Evolutionary conservation across 495 filamentous ascomycete genomes (phyloP), one percentile per base, ranked within the genome.

Genomic region (Penicillium samsonianum): DNA sequence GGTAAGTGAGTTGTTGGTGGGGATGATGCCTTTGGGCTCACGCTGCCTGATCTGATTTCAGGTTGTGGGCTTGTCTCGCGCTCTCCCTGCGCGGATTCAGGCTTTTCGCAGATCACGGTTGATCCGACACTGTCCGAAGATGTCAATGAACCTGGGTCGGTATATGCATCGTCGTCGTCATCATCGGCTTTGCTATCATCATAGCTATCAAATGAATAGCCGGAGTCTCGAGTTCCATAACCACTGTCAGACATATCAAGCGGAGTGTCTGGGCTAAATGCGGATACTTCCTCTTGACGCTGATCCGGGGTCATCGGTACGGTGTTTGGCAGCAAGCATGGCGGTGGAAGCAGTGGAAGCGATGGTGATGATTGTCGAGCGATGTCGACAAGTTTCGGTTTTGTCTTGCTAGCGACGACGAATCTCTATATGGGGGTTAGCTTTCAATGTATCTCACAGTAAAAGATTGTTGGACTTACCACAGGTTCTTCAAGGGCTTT

Each of bases 251-350:
- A 72, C 58, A 72, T 67, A 20, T 75, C 69, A 1, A 73, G 51
- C 7, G 76, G 76, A 0, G 76, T 79, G 31, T 79, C 76, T 25
- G 76, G 76, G 35, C 76, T 79, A 45, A 79, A 79, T 14, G 73
- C 76, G 16, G 76, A 79, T 28, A 79, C 64, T 55, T 79, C 76
- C 23, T 73, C 71, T 30, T 73, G 70, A 5, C 65, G 63, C 23
- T 72, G 72, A 56, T 77, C 73, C 8, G 76, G 74, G 1, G 76
- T 79, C 22, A 69, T 72, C 4, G 73, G 69, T 19, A 66, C 53
- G 9, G 57, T 47, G 26, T 64, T 67, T 19, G 63, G 65, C 3
- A 58, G 60, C 35, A 68, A 59, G 6, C 66, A 63, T 17, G 68
- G 67, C 0, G 57, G 64, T 14, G 46, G 55, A 4, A 50, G 52